phyloP scores from a whole-genome alignment of 164 flowering plant species.

The Liriodendron chinense region DNA sequence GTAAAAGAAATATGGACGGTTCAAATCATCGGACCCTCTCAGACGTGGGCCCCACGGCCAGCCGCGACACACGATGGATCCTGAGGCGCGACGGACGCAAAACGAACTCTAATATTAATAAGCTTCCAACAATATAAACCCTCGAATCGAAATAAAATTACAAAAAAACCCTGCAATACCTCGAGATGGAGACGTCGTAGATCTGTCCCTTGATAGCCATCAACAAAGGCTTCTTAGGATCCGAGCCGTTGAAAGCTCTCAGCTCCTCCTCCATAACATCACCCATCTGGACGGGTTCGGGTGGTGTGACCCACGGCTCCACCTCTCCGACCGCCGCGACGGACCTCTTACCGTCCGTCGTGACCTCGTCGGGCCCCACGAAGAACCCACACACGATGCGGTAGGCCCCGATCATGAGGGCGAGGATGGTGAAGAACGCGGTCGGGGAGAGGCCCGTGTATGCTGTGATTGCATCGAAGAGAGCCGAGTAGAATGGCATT shows the following conservation, averaged over 20 bases:
- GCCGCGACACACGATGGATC: no score
- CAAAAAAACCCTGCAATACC: slow-evolving; percentile 27
- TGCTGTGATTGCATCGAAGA: slow-evolving; percentile 36
- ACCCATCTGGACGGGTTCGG: slow-evolving; percentile 21
- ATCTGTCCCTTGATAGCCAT: slow-evolving; percentile 70
- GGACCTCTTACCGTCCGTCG: not conserved
- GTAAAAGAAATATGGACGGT: no score
- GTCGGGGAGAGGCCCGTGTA: slow-evolving; percentile 67
- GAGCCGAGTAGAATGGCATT: slow-evolving; percentile 36
- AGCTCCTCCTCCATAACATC: slow-evolving; percentile 22
- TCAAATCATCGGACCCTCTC: no score
- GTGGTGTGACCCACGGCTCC: not conserved
- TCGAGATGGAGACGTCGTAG: slow-evolving; percentile 61
- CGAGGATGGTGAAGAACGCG: slow-evolving; percentile 64
- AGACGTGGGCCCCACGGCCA: no score
- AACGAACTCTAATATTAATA: not conserved
- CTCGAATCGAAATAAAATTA: not conserved
- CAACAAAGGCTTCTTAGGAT: slow-evolving; percentile 35
- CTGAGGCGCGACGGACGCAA: no score
- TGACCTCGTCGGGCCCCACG: slow-evolving; percentile 38
- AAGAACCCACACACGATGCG: slow-evolving; percentile 51
- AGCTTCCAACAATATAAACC: not conserved
- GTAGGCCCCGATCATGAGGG: slow-evolving; percentile 50
- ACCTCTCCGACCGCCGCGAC: not conserved
- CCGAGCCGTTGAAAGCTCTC: slow-evolving; percentile 22